phyloP scores from a whole-genome alignment of 2,329 filamentous ascomycete species.

The Alternaria atra region DNA sequence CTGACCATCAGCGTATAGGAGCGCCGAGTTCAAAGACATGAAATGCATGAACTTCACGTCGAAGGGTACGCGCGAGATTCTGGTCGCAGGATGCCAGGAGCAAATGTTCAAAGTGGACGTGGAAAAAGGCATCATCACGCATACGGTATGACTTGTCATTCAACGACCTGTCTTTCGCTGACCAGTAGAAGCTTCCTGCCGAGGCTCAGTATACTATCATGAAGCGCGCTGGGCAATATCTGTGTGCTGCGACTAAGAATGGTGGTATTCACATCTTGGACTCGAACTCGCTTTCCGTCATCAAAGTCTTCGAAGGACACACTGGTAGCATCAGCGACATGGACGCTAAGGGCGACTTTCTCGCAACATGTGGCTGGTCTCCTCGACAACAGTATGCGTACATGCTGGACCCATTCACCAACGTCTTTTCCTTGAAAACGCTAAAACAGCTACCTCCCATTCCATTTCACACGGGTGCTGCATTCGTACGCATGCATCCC shows the following conservation, averaged over 20 bases:
- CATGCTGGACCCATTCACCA: conserved; percentile 90
- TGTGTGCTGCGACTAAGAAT: conserved; percentile 86
- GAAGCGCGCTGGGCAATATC: conserved; percentile 84
- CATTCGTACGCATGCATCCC: conserved; percentile 95
- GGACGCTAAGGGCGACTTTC: conserved; percentile 93
- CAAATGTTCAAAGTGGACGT: conserved; percentile 81
- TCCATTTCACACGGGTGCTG: conserved; percentile 88
- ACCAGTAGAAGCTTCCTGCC: conserved; percentile 66
- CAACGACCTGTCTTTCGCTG: conserved; percentile 18
- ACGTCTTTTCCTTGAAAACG: conserved; percentile 94
- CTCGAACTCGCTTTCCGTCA: conserved; percentile 75
- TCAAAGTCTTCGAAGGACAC: conserved; percentile 92
- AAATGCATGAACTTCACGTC: conserved; percentile 96
- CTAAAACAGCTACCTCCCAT: conserved; percentile 88
- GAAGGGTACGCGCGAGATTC: conserved; percentile 80
- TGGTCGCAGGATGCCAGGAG: conserved; percentile 87
- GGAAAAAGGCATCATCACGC: conserved; percentile 60
- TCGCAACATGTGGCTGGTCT: conserved; percentile 95
- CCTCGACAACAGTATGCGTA: conserved; percentile 79
- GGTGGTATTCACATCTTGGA: conserved; percentile 89
- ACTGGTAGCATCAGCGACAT: conserved; percentile 91
- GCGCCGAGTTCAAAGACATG: conserved; percentile 82
- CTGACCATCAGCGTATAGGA: conserved; percentile 56
- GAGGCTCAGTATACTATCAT: conserved; percentile 87
- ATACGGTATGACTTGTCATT: conserved; percentile 45